Conservation (phyloP, 805 yeast genomes). For the Diddensiella transvaalensis region DNA sequence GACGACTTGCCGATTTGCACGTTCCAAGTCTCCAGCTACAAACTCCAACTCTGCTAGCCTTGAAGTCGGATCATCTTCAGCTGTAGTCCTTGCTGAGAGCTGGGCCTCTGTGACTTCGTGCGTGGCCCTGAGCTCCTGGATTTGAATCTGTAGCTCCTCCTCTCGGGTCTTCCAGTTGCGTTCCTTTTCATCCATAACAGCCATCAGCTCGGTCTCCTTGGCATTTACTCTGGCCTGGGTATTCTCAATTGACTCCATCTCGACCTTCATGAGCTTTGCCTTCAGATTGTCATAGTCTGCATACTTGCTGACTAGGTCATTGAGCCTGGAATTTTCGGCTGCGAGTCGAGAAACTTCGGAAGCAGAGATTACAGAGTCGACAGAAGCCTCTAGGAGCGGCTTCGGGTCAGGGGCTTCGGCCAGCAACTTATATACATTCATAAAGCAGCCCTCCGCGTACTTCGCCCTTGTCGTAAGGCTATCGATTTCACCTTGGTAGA, state of each 20-base stretch:
- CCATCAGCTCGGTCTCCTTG: constrained; percentile 6
- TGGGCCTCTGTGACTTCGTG: constrained; percentile 64
- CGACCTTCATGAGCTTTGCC: constrained; percentile 54
- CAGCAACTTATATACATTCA: constrained; percentile 67
- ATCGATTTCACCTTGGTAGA: constrained; percentile 88
- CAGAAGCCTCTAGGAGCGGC: constrained; percentile 67
- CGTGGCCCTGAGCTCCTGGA: constrained; percentile 53
- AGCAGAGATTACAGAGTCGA: constrained; percentile 57
- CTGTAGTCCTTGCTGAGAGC: constrained; percentile 21
- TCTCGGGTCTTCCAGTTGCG: constrained; percentile 63
- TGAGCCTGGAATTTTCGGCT: constrained; percentile 43
- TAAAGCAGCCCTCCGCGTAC: constrained; percentile 65
- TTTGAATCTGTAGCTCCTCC: constrained; percentile 46
- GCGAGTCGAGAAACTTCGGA: constrained; percentile 51
- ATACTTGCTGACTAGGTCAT: constrained; percentile 54
- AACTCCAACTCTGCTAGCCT: constrained; percentile 50
- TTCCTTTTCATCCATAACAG: constrained; percentile 67
- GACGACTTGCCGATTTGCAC: constrained; percentile 59
- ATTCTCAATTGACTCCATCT: constrained; percentile 53
- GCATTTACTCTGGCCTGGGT: constrained; percentile 2
- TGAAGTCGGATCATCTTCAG: constrained; percentile 9
- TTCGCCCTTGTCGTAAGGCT: constrained; percentile 73
- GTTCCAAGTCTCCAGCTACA: constrained; percentile 70
- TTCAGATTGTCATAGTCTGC: constrained; percentile 81
- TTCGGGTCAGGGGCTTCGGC: constrained; percentile 94